Evolutionary conservation across 2,329 filamentous ascomycete genomes (phyloP).

Genomic region (Aureobasidium pullulans): DNA sequence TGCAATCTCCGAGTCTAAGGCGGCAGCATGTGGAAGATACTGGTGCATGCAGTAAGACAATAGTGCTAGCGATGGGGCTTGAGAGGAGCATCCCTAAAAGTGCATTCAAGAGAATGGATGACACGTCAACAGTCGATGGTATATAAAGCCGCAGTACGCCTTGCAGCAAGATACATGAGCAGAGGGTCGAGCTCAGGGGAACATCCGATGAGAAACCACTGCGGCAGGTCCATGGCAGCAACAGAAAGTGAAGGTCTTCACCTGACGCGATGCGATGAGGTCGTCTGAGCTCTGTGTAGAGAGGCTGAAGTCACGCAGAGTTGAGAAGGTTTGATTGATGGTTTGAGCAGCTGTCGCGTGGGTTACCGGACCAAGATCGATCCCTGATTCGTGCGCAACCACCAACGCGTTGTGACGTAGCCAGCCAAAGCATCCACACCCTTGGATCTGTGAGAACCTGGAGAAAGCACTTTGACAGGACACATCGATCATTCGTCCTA

Average conservation of each 20-base stretch:
- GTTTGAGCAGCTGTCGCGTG: conserved; percentile 1
- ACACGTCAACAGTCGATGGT: not conserved
- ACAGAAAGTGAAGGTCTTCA: too few species aligned
- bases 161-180: conserved; percentile 5
- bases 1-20: conserved; percentile 2
- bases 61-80: not conserved
- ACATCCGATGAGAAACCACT: not conserved
- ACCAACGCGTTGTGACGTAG: not conserved
- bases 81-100: not conserved
- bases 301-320: not conserved
- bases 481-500: not conserved
- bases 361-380: not conserved
- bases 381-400: conserved; percentile 4
- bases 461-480: conserved; percentile 8
- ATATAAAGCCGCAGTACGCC: conserved; percentile 1
- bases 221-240: too few species aligned
- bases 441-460: not conserved
- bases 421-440: not conserved
- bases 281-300: not conserved
- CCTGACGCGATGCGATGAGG: not conserved
- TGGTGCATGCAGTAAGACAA: conserved; percentile 6
- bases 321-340: conserved; percentile 4
- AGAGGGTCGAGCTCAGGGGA: not conserved
- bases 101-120: not conserved
- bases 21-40: not conserved